Percentiles rank a stretch among this genome's conserved stretches.
These are phyloP conservation scores for Candida koratica DNA, from an alignment of 805 yeast genomes.

Conservation along the genomic window DNA sequence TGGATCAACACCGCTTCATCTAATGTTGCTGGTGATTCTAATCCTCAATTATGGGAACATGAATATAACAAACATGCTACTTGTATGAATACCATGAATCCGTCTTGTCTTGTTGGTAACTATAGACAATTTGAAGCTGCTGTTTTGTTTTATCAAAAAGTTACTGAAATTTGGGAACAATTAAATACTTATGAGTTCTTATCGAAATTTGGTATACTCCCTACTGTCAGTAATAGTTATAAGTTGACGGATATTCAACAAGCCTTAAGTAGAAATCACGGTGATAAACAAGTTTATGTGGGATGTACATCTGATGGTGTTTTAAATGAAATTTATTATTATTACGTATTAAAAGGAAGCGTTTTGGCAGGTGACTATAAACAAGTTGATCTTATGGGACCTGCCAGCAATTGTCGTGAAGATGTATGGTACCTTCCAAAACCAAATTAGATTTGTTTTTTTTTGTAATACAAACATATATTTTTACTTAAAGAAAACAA, in stretches of 20 bases:
- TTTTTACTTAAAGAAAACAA: too few species aligned
- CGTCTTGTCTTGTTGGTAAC: slow-evolving; percentile 55
- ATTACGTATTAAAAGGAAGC: slow-evolving; percentile 70
- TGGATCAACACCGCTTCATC: slow-evolving; percentile 61
- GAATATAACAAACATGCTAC: slow-evolving; percentile 95
- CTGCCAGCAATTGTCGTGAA: slow-evolving; percentile 59
- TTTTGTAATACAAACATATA: too few species aligned
- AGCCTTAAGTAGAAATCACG: slow-evolving; percentile 48
- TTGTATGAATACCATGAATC: slow-evolving; percentile 76
- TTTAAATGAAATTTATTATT: slow-evolving; percentile 75
- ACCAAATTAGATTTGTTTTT: too few species aligned
- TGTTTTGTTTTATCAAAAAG: slow-evolving; percentile 28
- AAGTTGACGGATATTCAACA: slow-evolving; percentile 50
- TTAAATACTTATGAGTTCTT: slow-evolving; percentile 62
- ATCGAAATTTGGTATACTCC: slow-evolving; percentile 64
- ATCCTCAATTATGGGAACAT: slow-evolving; percentile 65
- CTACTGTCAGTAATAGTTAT: slow-evolving; percentile 55
- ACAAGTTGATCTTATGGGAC: slow-evolving; percentile 55
- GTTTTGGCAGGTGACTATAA: slow-evolving; percentile 57
- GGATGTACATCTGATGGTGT: slow-evolving; percentile 48
- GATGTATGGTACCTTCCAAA: slow-evolving; percentile 32
- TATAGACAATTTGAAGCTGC: slow-evolving; percentile 24
- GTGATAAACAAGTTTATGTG: slow-evolving; percentile 55
- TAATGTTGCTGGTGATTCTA: slow-evolving; percentile 58
- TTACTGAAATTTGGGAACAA: slow-evolving; percentile 24